These are phyloP conservation scores for Chalciporus chontae DNA, from an alignment of 768 basidiomycete species.

Conservation along the genomic window DNA sequence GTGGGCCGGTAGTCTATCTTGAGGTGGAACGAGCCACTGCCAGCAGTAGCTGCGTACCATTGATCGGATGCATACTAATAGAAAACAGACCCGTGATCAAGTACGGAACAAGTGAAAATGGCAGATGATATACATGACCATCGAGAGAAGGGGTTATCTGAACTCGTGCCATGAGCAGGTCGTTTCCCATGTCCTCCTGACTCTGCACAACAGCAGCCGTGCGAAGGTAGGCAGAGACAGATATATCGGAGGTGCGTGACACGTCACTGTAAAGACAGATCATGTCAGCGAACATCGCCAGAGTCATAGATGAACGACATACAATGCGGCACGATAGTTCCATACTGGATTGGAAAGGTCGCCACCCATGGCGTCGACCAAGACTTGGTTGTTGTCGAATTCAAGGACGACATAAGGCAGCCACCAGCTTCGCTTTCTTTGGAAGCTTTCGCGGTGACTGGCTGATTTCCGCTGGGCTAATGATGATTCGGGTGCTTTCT, in stretches of 20 bases:
- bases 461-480: slow-evolving; percentile 52
- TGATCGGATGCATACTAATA: slow-evolving; percentile 80
- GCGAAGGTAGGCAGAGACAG: slow-evolving; percentile 88
- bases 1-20: slow-evolving; percentile 92
- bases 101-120: neutral
- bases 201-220: slow-evolving; percentile 69
- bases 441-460: slow-evolving; percentile 86
- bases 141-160: slow-evolving; percentile 85
- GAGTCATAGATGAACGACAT: slow-evolving; percentile 31
- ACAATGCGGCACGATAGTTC: slow-evolving; percentile 97
- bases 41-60: slow-evolving; percentile 82
- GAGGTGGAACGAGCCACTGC: slow-evolving; percentile 90
- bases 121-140: slow-evolving; percentile 51
- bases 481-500: slow-evolving; percentile 68
- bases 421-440: slow-evolving; percentile 92
- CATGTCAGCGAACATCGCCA: slow-evolving; percentile 2
- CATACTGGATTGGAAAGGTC: slow-evolving; percentile 86
- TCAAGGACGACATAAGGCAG: slow-evolving; percentile 96
- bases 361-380: slow-evolving; percentile 96
- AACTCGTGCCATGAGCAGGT: slow-evolving; percentile 88
- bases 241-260: slow-evolving; percentile 87
- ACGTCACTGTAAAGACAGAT: slow-evolving; percentile 67
- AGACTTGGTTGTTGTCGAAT: slow-evolving; percentile 95
- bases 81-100: slow-evolving; percentile 7
- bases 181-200: slow-evolving; percentile 95